Evolutionary conservation across 2,329 filamentous ascomycete genomes (phyloP), one percentile per base, ranked within the genome.

Genomic region (Scedosporium aurantiacum): DNA sequence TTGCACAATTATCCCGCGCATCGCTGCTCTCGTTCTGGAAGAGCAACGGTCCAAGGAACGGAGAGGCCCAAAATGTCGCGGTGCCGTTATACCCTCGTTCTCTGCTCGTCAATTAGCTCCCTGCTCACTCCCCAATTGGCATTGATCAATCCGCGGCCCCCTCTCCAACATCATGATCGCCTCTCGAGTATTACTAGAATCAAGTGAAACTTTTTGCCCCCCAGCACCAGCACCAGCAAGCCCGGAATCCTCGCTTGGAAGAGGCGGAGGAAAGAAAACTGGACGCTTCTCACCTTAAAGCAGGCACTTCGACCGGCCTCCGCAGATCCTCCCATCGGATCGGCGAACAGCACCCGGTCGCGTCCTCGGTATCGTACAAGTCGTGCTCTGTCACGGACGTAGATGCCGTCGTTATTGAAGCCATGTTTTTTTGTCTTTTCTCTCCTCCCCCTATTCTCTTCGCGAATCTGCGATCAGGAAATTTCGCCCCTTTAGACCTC

Each of bases 21-120:
- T 91, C 89, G 61, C 86, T 89, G 64, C 81, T 82, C 64, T 86
- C 82, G 66, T 92, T 92, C 65, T 88, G 83, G 71, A 92, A 90
- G 10, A 92, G 76, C 47, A 92, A 72, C 0, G 87, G 82, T 0
- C 85, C 87, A 45, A 89, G 74, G 47, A 86, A 72, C 0, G 89
- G 89, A 69, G 81, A 80, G 12, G 82, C 74, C 68, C 75, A 79
- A 69, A 90, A 89, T 2, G 79, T 50, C 18, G 37, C 58, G 2
- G 37, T 21, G 28, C 27, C 47, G 41, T 41, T 37, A 40, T 57
- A 57, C 54, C 54, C 54, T 16, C 54, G 54, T 40, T 57, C 14
- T 14, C 54, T 57, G 8, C 50, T 28, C 50, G 8, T 28, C 21
- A 55, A 28, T 21, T 7, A n/a, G 43, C 43, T 45, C 4, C 16